Conservation (phyloP, 225 moss, liverwort and hornwort species). For the Straminergon stramineum region DNA sequence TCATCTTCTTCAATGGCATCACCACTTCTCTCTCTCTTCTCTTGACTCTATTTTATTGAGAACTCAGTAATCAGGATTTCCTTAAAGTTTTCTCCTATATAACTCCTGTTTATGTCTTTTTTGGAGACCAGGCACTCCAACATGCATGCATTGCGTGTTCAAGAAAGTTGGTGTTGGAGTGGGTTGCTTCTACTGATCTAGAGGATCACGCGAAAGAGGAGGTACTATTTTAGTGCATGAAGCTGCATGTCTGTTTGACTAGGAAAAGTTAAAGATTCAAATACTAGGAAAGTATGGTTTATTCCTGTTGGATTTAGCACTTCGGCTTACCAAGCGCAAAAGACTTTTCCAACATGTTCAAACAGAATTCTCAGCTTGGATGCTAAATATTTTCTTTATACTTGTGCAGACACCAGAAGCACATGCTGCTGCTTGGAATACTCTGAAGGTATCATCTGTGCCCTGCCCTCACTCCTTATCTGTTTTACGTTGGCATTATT, state of each 20-base stretch:
- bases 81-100: neutral
- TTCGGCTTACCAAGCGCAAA: neutral
- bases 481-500: neutral
- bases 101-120: neutral
- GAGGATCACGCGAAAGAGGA: constrained; percentile 60
- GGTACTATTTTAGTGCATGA: constrained; percentile 15
- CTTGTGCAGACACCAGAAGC: constrained; percentile 53
- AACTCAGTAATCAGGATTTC: neutral
- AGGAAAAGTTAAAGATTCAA: neutral
- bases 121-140: constrained; percentile 59
- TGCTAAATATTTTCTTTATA: neutral
- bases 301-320: neutral
- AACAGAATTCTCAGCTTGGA: neutral
- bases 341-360: neutral
- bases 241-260: neutral
- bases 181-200: constrained; percentile 85
- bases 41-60: neutral
- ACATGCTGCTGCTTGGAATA: constrained; percentile 66
- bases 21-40: neutral
- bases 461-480: neutral
- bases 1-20: neutral
- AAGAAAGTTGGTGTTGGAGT: constrained; percentile 78
- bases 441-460: constrained; percentile 45
- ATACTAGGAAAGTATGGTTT: neutral
- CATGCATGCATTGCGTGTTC: constrained; percentile 86